Evolutionary conservation across 768 basidiomycete genomes (phyloP).

Genomic region (Suillus subalutaceus): DNA sequence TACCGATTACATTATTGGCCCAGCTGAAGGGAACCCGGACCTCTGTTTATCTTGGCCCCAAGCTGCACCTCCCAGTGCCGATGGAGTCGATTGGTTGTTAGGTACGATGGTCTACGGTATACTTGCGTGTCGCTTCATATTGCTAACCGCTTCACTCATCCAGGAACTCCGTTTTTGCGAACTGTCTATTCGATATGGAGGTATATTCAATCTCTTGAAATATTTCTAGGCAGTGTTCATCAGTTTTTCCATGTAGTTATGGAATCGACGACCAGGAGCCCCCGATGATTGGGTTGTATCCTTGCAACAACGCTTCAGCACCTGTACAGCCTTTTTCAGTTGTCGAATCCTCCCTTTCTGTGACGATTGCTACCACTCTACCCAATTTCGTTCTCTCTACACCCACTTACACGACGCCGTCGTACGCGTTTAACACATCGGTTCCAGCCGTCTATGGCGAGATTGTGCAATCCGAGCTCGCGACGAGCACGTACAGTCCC

Average conservation of each 20-base stretch:
- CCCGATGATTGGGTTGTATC: constrained; percentile 78
- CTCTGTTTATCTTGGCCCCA: constrained; percentile 78
- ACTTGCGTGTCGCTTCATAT: not conserved
- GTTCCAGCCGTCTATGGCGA: constrained; percentile 55
- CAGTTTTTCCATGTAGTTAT: constrained; percentile 46
- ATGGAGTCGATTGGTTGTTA: constrained; percentile 85
- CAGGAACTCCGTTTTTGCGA: constrained; percentile 67
- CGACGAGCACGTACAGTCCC: constrained; percentile 70
- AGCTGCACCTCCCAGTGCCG: constrained; percentile 63
- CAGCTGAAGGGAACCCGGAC: constrained; percentile 60
- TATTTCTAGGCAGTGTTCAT: constrained; percentile 5
- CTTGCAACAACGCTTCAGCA: constrained; percentile 51
- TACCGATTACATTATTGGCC: constrained; percentile 78
- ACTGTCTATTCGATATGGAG: constrained; percentile 83
- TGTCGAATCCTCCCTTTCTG: constrained; percentile 59
- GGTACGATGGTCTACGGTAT: constrained; percentile 40
- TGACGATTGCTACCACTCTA: constrained; percentile 66
- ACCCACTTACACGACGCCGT: constrained; percentile 62
- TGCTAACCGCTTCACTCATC: not conserved
- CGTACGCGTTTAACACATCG: constrained; percentile 73
- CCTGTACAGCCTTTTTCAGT: constrained; percentile 42
- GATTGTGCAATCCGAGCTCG: constrained; percentile 63
- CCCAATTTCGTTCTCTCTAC: constrained; percentile 74
- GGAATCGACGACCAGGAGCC: constrained; percentile 76
- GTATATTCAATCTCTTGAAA: constrained; percentile 36